phyloP scores from a whole-genome alignment of 352 stramenopile genomes.

The Globisporangium rhizosaccharum region DNA sequence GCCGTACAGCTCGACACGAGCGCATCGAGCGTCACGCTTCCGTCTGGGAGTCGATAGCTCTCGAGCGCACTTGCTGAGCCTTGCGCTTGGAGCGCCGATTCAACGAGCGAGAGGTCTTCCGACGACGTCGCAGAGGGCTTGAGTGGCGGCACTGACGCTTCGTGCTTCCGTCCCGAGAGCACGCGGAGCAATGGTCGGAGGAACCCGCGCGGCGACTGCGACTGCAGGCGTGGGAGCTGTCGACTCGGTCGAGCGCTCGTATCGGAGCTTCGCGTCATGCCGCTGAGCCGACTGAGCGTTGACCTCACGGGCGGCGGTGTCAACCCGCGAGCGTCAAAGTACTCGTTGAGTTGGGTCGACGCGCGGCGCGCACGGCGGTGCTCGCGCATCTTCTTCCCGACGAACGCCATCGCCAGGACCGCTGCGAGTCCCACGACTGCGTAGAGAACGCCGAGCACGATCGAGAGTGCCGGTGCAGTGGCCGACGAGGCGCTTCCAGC shows the following conservation, averaged over 20 bases:
- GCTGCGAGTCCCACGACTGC: constrained; percentile 13
- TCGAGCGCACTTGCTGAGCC: background rate
- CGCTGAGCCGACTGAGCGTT: constrained; percentile 1
- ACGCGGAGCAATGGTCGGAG: constrained; percentile 9
- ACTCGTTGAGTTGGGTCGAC: constrained; percentile 12
- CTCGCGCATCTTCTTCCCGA: constrained; percentile 11
- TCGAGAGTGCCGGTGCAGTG: background rate
- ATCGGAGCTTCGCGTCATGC: background rate
- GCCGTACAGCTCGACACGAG: background rate
- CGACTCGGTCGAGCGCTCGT: background rate
- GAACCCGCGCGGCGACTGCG: constrained; percentile 8
- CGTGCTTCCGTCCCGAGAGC: constrained; percentile 5
- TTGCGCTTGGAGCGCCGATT: too few species aligned
- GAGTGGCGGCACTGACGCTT: too few species aligned
- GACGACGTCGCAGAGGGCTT: too few species aligned
- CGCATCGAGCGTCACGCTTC: background rate
- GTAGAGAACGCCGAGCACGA: background rate
- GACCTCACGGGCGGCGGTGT: background rate
- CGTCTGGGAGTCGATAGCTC: constrained; percentile 1
- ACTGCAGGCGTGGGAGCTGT: constrained; percentile 7
- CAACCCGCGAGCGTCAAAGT: constrained; percentile 8
- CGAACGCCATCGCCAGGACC: constrained; percentile 11
- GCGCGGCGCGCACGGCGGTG: constrained; percentile 13
- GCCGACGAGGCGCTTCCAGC: background rate
- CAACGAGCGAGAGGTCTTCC: too few species aligned